Conservation (phyloP, 371 early-diverging fungal species). For the Syncephalastrum sp. region DNA sequence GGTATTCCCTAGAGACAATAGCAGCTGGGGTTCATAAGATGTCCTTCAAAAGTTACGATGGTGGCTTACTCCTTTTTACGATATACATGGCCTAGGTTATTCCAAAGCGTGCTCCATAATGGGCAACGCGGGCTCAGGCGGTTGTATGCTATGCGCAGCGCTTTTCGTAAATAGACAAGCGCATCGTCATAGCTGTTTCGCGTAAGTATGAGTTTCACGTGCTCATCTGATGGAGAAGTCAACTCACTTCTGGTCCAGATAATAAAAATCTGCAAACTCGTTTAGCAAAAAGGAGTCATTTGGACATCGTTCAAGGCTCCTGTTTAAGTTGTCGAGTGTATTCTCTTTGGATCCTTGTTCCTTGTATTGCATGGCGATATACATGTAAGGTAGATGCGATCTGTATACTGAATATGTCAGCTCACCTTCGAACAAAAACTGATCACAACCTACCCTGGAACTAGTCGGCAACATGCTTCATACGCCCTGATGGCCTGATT, state of each 20-base stretch:
- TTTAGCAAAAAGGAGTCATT: conserved; percentile 66
- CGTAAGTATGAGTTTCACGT: neutral
- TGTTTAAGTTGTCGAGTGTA: conserved; percentile 60
- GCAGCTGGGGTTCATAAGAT: neutral
- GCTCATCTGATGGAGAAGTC: neutral
- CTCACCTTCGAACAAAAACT: neutral
- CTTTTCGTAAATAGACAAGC: conserved; percentile 48
- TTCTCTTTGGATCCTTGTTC: conserved; percentile 47
- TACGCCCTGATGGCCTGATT: conserved; percentile 74
- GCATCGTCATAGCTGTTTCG: conserved; percentile 50
- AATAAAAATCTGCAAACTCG: conserved; percentile 68
- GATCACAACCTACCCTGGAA: conserved; percentile 57
- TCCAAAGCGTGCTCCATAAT: conserved; percentile 65
- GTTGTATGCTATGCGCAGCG: conserved; percentile 49
- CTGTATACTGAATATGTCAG: conserved; percentile 20
- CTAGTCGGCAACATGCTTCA: conserved; percentile 54
- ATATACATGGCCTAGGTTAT: conserved; percentile 71
- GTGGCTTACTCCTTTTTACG: conserved; percentile 55
- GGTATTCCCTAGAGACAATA: conserved; percentile 34
- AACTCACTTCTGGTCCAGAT: conserved; percentile 52
- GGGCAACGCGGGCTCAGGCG: conserved; percentile 31
- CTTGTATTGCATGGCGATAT: conserved; percentile 77
- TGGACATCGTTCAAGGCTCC: conserved; percentile 50
- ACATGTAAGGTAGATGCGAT: conserved; percentile 68
- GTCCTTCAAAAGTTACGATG: neutral